Evolutionary conservation across 345 rosid species (phyloP).

Genomic region (Ricinus communis): DNA sequence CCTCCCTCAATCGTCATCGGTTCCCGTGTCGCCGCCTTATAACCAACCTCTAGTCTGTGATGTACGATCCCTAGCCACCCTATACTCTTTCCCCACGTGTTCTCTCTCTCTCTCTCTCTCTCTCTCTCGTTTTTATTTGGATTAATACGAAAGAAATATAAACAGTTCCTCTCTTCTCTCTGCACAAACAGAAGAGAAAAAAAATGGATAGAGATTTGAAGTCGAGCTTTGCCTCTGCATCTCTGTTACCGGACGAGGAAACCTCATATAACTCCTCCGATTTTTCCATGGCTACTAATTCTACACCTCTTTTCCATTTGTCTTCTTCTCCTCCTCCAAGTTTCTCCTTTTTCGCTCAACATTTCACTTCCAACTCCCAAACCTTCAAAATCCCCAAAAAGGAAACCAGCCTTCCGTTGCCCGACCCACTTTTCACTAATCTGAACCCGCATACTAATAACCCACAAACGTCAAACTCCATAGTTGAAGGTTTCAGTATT

Average conservation of each 20-base stretch:
- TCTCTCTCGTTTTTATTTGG: no score
- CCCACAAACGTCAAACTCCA: neutral
- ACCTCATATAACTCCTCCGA: neutral
- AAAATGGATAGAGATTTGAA: slow-evolving; percentile 17
- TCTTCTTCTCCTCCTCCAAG: neutral
- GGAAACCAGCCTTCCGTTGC: neutral
- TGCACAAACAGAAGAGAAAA: neutral
- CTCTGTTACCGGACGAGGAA: neutral
- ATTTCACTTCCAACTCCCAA: neutral
- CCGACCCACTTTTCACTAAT: neutral
- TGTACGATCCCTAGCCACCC: neutral
- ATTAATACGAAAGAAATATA: no score
- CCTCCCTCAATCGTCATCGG: slow-evolving; percentile 35
- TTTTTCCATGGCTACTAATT: neutral
- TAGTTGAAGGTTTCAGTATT: slow-evolving; percentile 1
- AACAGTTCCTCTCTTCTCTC: no score
- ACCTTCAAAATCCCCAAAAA: neutral
- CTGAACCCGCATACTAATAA: no score
- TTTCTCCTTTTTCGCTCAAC: neutral
- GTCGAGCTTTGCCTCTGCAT: neutral
- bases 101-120: neutral
- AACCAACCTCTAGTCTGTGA: neutral
- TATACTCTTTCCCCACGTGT: slow-evolving; percentile 30
- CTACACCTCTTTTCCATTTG: neutral
- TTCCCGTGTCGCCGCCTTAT: slow-evolving; percentile 38